These are phyloP conservation scores for Galerina marginata DNA, from an alignment of 768 basidiomycete species.

Conservation along the genomic window DNA sequence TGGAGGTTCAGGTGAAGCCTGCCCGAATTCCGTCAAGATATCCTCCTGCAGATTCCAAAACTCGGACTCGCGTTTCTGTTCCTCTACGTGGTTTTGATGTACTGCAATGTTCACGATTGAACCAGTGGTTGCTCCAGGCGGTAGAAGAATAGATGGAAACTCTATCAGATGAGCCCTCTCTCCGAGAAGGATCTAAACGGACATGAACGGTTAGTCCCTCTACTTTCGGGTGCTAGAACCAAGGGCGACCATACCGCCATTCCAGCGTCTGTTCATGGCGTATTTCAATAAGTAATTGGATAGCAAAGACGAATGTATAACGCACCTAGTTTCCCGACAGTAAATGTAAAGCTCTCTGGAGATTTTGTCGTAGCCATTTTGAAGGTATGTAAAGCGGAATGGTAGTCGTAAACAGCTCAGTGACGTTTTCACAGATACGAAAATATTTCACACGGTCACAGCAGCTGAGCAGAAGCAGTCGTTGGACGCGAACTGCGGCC, in stretches of 20 bases:
- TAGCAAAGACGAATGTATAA: slow-evolving; percentile 2
- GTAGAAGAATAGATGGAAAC: slow-evolving; percentile 94
- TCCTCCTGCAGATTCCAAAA: slow-evolving; percentile 87
- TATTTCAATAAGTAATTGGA: background rate
- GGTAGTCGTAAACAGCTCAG: background rate
- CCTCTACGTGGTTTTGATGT: slow-evolving; percentile 84
- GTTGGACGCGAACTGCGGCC: too few relatives aligned
- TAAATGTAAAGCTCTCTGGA: slow-evolving; percentile 84
- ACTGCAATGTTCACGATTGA: slow-evolving; percentile 98
- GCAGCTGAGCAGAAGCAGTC: too few relatives aligned
- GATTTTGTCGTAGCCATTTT: slow-evolving; percentile 37
- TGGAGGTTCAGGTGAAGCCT: slow-evolving; percentile 69
- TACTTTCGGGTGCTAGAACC: too few relatives aligned
- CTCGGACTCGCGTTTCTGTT: slow-evolving; percentile 77
- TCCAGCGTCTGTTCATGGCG: slow-evolving; percentile 70
- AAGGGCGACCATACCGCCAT: slow-evolving; percentile 72
- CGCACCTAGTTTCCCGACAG: slow-evolving; percentile 93
- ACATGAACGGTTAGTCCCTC: too few relatives aligned
- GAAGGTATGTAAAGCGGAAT: background rate
- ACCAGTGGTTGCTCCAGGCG: slow-evolving; percentile 90
- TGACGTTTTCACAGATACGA: background rate
- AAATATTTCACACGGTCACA: slow-evolving; percentile 2
- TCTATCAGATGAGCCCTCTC: slow-evolving; percentile 96
- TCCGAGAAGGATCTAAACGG: slow-evolving; percentile 81
- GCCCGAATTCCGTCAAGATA: slow-evolving; percentile 79